A percentile compares a stretch with the other conserved stretches of the same genome.
Conservation (phyloP, 148 eudicot genomes). For the Rhododendron molle region DNA sequence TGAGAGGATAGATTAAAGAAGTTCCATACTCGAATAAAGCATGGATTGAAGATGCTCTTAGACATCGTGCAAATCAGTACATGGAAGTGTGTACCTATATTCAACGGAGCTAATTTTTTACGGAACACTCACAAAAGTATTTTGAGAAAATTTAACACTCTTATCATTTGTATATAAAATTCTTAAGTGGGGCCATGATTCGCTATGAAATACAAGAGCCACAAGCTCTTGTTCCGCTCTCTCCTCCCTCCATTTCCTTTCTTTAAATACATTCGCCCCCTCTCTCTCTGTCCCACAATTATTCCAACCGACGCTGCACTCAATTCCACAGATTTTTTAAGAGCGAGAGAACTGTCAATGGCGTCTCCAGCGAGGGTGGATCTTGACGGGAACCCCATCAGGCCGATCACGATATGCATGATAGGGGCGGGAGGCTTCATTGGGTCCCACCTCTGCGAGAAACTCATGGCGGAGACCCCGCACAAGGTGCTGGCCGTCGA, state of each 20-base stretch:
- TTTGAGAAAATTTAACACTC: too few relatives aligned
- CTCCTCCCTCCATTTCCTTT: slow-evolving; percentile 20
- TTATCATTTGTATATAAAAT: too few relatives aligned
- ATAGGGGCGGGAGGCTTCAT: slow-evolving; percentile 98
- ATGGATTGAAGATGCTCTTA: too few relatives aligned
- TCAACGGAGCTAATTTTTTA: too few relatives aligned
- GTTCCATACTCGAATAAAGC: too few relatives aligned
- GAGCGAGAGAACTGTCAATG: slow-evolving; percentile 9
- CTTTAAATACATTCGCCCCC: slow-evolving; percentile 13
- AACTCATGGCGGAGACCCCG: slow-evolving; percentile 76
- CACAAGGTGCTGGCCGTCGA: slow-evolving; percentile 89
- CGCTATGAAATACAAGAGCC: background rate
- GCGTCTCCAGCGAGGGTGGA: slow-evolving; percentile 58
- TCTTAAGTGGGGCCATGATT: too few relatives aligned
- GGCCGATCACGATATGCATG: slow-evolving; percentile 82
- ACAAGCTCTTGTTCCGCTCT: background rate
- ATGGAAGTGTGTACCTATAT: too few relatives aligned
- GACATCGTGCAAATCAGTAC: too few relatives aligned
- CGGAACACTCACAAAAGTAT: too few relatives aligned
- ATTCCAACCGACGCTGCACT: background rate
- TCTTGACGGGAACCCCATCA: slow-evolving; percentile 81
- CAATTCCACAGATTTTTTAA: background rate
- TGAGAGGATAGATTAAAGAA: too few relatives aligned
- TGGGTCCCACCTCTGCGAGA: slow-evolving; percentile 94
- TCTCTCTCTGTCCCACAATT: background rate